These are phyloP conservation scores for Colletotrichum liaoningense DNA, from an alignment of 2,329 filamentous ascomycete genomes.

Conservation along the genomic window DNA sequence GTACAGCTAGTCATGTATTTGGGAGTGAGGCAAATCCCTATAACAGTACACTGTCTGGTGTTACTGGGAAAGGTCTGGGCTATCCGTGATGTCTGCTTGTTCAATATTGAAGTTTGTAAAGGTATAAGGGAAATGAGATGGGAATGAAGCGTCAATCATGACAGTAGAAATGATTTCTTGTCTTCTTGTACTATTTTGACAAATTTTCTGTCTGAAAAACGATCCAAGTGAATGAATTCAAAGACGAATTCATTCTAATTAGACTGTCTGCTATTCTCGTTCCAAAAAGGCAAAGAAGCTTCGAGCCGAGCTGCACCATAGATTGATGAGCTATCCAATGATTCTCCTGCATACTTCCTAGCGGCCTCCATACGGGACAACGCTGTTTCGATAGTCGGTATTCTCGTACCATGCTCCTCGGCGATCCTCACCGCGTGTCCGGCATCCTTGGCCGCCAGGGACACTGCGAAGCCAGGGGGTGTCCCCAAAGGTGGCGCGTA, in stretches of 20 bases:
- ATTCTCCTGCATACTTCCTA: conserved; percentile 25
- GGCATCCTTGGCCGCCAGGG: conserved; percentile 29
- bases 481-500: conserved; percentile 40
- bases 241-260: neutral
- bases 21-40: neutral
- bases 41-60: no score
- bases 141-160: no score
- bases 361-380: conserved; percentile 24
- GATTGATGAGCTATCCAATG: conserved; percentile 25
- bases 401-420: conserved; percentile 13
- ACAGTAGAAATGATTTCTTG: no score
- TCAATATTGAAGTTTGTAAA: no score
- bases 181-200: no score
- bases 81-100: no score
- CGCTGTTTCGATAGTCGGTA: conserved; percentile 27
- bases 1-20: neutral
- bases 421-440: conserved; percentile 27
- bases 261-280: conserved; percentile 26
- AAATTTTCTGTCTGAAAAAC: no score
- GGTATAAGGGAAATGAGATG: no score
- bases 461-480: conserved; percentile 22
- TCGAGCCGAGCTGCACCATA: conserved; percentile 28
- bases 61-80: no score
- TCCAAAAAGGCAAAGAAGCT: conserved; percentile 30
- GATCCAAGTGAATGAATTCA: no score